Base-by-base conservation (phyloP, 2,329 filamentous ascomycete species). In the Trichoderma sp. region DNA sequence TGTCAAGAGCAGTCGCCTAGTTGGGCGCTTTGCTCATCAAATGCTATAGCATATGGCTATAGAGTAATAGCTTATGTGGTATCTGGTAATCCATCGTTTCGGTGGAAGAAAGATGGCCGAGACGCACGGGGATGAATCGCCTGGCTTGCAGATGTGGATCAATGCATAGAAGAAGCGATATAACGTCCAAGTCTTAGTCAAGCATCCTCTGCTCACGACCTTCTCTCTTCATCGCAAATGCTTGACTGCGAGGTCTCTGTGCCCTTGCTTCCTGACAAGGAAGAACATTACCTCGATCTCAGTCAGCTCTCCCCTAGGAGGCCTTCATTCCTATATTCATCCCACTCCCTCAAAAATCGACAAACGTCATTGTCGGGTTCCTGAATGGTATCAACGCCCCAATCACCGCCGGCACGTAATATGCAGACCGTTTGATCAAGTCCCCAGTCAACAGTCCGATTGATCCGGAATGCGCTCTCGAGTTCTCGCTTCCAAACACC, bases 321-420 rank as follows among this genome's bases (percentile, higher is more conserved):
- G 15, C n/a, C 11, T 53, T 23, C 1, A 23, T 13, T 53, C 47
- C 4, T 23, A 20, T 23, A 23, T 23, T 23, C 11, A 3, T 13
- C 43, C 17, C 20, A 11, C 47, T 53, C 15, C 1, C 0, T 61
- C 39, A 68, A 34, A 68, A 67, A 3, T 30, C 17, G 15, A 39
- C 5, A 64, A 83, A 84, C 1, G 78, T 78, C 69, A 83, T 70
- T 2, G 69, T 75, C 7, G 67, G 36, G 66, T 83, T 84, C 71
- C 76, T 81, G 57, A 83, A 83, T 1, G 82, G 82, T 65, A 84
- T 82, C 71, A 84, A 63, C 3, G 82, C 82, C 62, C 83, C 57
- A 17, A 84, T 77, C 13, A 84, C 80, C 0, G 82, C 81, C 66
- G 82, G 80, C 1, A 76, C 76, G 71, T 84, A 84, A 63, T 80